These are phyloP conservation scores for Lodderomyces pseudojiufengensis DNA, from an alignment of 1,139 yeast genomes.

Conservation along the genomic window DNA sequence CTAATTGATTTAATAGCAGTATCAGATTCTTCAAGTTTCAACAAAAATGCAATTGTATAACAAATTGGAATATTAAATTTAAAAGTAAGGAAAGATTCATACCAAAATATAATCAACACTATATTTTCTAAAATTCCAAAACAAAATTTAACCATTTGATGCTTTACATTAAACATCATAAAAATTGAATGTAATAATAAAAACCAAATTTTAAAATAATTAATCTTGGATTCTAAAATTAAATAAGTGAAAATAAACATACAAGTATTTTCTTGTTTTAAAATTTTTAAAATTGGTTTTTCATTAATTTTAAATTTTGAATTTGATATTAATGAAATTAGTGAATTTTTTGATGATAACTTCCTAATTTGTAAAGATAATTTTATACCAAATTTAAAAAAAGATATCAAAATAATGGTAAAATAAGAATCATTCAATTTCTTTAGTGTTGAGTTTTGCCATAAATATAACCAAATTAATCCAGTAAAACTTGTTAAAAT, in stretches of 20 bases:
- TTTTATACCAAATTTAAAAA: slow-evolving; percentile 5
- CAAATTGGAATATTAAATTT: slow-evolving; percentile 8
- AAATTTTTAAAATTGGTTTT: slow-evolving; percentile 5
- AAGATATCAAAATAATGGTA: slow-evolving; percentile 6
- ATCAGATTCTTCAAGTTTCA: slow-evolving; percentile 11
- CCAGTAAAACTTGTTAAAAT: slow-evolving; percentile 8
- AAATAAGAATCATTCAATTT: slow-evolving; percentile 9
- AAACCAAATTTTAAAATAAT: slow-evolving; percentile 5
- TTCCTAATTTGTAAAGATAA: slow-evolving; percentile 6
- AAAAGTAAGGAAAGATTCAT: slow-evolving; percentile 7
- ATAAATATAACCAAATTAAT: slow-evolving; percentile 8
- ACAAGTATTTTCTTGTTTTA: slow-evolving; percentile 10
- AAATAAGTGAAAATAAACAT: slow-evolving; percentile 11
- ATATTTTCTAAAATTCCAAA: slow-evolving; percentile 10
- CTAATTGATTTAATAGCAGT: slow-evolving; percentile 6
- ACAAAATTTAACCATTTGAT: slow-evolving; percentile 6
- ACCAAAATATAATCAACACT: slow-evolving; percentile 11
- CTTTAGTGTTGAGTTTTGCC: neutral
- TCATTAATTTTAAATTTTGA: slow-evolving; percentile 3
- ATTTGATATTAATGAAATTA: slow-evolving; percentile 3
- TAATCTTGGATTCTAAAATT: slow-evolving; percentile 8
- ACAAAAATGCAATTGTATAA: slow-evolving; percentile 10
- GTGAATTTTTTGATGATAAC: neutral
- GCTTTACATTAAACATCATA: neutral
- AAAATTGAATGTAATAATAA: slow-evolving; percentile 8